Base-by-base conservation (phyloP, 805 yeast species). In the Monosporozyma yasuniensis region DNA sequence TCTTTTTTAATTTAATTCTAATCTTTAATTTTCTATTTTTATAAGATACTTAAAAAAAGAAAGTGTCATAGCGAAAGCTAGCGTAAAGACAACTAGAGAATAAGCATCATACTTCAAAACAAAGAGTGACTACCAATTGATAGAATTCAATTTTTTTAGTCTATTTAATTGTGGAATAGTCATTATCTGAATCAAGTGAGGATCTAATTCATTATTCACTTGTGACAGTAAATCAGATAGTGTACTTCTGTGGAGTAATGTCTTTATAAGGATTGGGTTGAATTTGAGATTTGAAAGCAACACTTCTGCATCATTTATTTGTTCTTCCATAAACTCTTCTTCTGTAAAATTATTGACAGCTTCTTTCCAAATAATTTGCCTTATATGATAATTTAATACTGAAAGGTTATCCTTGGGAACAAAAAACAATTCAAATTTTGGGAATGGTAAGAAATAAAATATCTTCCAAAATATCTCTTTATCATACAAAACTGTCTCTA, bases 391-490 rank as follows among this genome's bases (percentile, higher is more conserved):
- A 12, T 45, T 28, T 16, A 23, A 12, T 5, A 48, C 19, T 6
- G 42, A 16, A 2, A 34, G 11, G 6, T 5, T 21, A n/a, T 34
- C 21, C 9, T 25, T 16, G 23, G 21, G 9, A 16, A 19, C 25
- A 28, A 54, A 47, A 47, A 50, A 51, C 4, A 52, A 41, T 43
- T 52, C 47, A 16, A 52, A 48, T 28, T 47, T 44, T 9, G 47
- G 35, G 8, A 45, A 10, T 19, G 48, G 47, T 21, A 61, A 44
- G 42, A 49, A 56, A 14, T 55, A 32, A 2, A 48, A 54, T 2
- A 58, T 32, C 51, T 59, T 60, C 65, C 65, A 60, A 37, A 61
- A 55, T 10, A 56, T 49, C 25, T 61, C 61, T 4, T 34, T 49
- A 39, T 60, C 65, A 3, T 47, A 45, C 2, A 27, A 16, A 21